These are phyloP conservation scores for Candida michaelii DNA, from an alignment of 805 yeast genomes.

Conservation along the genomic window DNA sequence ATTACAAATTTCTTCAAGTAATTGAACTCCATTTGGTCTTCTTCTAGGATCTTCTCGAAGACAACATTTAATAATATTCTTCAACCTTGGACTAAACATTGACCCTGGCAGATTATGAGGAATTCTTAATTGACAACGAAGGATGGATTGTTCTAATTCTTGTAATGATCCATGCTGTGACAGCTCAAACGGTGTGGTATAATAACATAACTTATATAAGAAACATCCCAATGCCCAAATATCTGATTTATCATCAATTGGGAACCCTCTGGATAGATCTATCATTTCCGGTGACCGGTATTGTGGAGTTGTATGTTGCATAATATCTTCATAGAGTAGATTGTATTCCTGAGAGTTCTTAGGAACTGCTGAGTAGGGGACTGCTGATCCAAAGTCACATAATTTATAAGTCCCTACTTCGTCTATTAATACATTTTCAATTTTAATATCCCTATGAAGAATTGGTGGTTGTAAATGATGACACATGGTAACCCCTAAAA, in stretches of 20 bases:
- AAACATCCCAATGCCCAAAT: constrained; percentile 85
- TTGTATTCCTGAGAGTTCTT: constrained; percentile 58
- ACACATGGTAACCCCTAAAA: constrained; percentile 76
- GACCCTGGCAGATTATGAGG: constrained; percentile 49
- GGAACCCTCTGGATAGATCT: constrained; percentile 63
- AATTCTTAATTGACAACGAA: constrained; percentile 49
- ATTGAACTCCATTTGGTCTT: constrained; percentile 73
- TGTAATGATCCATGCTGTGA: constrained; percentile 33
- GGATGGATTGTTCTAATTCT: constrained; percentile 57
- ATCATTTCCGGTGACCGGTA: constrained; percentile 85
- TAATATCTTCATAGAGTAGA: constrained; percentile 61
- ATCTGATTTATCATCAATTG: constrained; percentile 80
- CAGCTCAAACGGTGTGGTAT: constrained; percentile 79
- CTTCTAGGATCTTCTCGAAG: constrained; percentile 65
- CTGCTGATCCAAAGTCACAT: constrained; percentile 83
- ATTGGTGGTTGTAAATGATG: constrained; percentile 71
- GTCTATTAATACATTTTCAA: constrained; percentile 73
- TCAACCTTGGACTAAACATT: constrained; percentile 58
- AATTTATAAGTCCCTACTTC: constrained; percentile 59
- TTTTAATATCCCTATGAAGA: constrained; percentile 78
- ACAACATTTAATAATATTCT: constrained; percentile 60
- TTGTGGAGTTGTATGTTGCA: constrained; percentile 83
- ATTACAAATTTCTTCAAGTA: constrained; percentile 64
- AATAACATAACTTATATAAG: constrained; percentile 73
- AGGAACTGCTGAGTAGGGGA: constrained; percentile 64